These are phyloP conservation scores for Saitozyma sp. DNA, from an alignment of 768 basidiomycete species.

Conservation along the genomic window DNA sequence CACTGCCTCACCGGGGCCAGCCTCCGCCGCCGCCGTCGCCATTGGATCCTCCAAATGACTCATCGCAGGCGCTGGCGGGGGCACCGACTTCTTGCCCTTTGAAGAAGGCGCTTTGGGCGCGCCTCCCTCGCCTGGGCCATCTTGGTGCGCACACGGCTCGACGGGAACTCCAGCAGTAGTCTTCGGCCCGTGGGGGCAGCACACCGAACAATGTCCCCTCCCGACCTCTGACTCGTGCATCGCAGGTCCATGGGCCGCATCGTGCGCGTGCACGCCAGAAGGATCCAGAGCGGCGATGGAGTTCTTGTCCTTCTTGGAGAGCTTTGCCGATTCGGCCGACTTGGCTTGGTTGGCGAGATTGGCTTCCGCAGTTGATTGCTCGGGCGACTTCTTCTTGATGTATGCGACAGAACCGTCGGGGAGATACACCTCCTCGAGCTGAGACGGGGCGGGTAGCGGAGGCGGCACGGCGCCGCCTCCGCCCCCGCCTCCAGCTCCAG, in stretches of 20 bases:
- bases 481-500: no score
- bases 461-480: no score
- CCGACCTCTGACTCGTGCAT: slow-evolving; percentile 28
- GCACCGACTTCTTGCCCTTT: slow-evolving; percentile 8
- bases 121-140: slow-evolving; percentile 7
- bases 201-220: slow-evolving; percentile 34
- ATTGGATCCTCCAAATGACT: no score
- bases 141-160: slow-evolving; percentile 39
- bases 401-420: slow-evolving; percentile 41
- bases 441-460: slow-evolving; percentile 5
- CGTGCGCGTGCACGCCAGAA: background rate
- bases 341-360: slow-evolving; percentile 18
- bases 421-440: slow-evolving; percentile 28
- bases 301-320: slow-evolving; percentile 11
- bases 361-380: background rate
- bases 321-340: slow-evolving; percentile 11
- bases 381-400: slow-evolving; percentile 15
- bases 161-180: slow-evolving; percentile 23
- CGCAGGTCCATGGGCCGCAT: background rate
- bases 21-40: background rate
- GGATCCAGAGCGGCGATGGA: background rate
- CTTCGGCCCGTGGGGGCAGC: slow-evolving; percentile 36
- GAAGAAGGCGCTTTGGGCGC: no score
- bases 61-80: no score
- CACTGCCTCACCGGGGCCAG: background rate